Evolutionary conservation across 2,329 filamentous ascomycete genomes (phyloP), one percentile per base, ranked within the genome.

Genomic region (Tolypocladium capitatum): DNA sequence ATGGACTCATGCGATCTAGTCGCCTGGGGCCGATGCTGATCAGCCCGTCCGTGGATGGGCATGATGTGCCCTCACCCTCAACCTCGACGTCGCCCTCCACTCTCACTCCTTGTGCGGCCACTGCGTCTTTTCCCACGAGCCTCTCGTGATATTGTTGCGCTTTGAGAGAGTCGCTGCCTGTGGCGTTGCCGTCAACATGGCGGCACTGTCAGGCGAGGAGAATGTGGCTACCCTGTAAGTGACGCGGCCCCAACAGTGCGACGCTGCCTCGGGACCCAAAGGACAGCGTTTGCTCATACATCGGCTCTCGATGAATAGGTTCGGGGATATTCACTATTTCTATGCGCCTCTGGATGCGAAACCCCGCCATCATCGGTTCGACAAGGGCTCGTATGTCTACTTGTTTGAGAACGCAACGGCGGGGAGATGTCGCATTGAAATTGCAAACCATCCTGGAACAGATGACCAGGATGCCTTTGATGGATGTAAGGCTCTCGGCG

Each of bases 381-480:
- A 87, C 63, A 85, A 84, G 62, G 77, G 81, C 43, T 89, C 84
- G 8, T 90, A 90, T 62, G 76, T 90, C 49, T 90, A 90, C 60
- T 70, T 90, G 6, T 89, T 87, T 62, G 83, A 89, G 63, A 84
- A 86, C 60, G 75, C 83, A 13, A 71, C 70, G 51, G 76, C 82
- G 55, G 73, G 79, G 51, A 74, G 78, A 51, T 83, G 83, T 53
- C 81, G 85, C 55, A 69, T 90, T 53, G 86, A 90, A 65, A 71
- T 90, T 52, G 85, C 85, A 40, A 91, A 90, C 58, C 72, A 82
- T 56, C 76, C 83, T 9, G 85, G 85, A 46, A 83, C 79, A 3
- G 76, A 84, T 1, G 75, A 84, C n/a, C 85, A 90, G 60, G 85
- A 90, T 68, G 84, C 84, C 11, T 87, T 90, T 60, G 76, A 80